A percentile compares a stretch with the other conserved stretches of the same genome.
Conservation (phyloP, 768 basidiomycete species). For the Cyathus striatus region DNA sequence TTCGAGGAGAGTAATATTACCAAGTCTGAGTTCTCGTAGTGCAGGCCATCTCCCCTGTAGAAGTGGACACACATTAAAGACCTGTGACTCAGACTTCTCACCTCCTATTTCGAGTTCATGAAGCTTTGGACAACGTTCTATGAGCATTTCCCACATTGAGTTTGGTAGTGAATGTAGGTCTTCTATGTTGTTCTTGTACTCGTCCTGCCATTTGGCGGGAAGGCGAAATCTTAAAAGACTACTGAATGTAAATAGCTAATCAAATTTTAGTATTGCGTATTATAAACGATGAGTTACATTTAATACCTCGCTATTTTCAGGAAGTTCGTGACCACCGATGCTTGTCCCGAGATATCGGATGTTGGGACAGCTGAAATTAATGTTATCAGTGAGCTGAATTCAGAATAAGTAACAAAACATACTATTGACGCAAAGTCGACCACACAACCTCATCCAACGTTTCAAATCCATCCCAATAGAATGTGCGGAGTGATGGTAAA, state of each 20-base stretch:
- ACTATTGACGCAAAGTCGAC: constrained; percentile 12
- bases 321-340: constrained; percentile 10
- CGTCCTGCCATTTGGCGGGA: constrained; percentile 9
- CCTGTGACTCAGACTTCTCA: constrained; percentile 8
- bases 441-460: constrained; percentile 14
- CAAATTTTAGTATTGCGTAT: not conserved
- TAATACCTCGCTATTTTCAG: constrained; percentile 14
- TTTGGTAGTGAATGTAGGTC: constrained; percentile 12
- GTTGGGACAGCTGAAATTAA: constrained; percentile 13
- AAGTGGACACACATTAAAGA: constrained; percentile 14
- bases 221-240: constrained; percentile 14
- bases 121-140: constrained; percentile 35
- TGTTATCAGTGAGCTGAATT: not conserved
- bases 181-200: no score
- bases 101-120: constrained; percentile 33
- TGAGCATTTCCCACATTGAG: constrained; percentile 52
- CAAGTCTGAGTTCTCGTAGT: constrained; percentile 12
- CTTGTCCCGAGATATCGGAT: constrained; percentile 14
- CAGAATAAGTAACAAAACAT: not conserved
- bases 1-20: constrained; percentile 13
- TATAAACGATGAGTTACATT: no score
- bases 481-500: no score
- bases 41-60: constrained; percentile 13
- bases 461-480: constrained; percentile 20
- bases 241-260: constrained; percentile 16